Evolutionary conservation across 345 rosid genomes (phyloP).

Genomic region (Salix caprea): DNA sequence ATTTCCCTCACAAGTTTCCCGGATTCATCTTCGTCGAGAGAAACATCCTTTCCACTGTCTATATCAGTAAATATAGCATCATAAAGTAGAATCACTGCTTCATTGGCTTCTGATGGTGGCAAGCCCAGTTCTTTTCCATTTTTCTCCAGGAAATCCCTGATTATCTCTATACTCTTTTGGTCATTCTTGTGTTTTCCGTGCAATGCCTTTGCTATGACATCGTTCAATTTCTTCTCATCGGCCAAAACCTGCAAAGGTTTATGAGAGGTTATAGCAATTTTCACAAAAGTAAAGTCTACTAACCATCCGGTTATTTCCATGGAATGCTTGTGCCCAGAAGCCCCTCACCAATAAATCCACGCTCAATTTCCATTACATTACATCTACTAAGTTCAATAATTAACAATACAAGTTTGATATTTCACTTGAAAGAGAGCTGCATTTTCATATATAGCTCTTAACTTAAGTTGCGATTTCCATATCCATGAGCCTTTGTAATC

Average conservation of each 20-base stretch:
- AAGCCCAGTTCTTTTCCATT: conserved; percentile 62
- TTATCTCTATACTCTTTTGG: conserved; percentile 19
- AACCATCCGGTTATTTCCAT: background rate
- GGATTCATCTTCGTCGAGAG: conserved; percentile 23
- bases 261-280: conserved; percentile 8
- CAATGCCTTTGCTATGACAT: conserved; percentile 34
- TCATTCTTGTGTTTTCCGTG: conserved; percentile 29
- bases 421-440: background rate
- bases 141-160: conserved; percentile 46
- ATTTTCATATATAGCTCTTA: background rate
- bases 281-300: background rate
- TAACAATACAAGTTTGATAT: background rate
- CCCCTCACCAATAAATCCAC: background rate
- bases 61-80: conserved; percentile 47
- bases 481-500: background rate
- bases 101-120: conserved; percentile 64
- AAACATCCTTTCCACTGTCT: conserved; percentile 21
- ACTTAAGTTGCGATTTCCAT: background rate
- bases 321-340: background rate
- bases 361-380: background rate
- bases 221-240: conserved; percentile 41
- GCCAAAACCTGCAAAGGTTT: conserved; percentile 49
- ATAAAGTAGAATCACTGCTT: conserved; percentile 49
- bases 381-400: background rate
- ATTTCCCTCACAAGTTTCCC: conserved; percentile 42